Evolutionary conservation across 345 rosid species (phyloP).

Genomic region (Euphorbia peplus): DNA sequence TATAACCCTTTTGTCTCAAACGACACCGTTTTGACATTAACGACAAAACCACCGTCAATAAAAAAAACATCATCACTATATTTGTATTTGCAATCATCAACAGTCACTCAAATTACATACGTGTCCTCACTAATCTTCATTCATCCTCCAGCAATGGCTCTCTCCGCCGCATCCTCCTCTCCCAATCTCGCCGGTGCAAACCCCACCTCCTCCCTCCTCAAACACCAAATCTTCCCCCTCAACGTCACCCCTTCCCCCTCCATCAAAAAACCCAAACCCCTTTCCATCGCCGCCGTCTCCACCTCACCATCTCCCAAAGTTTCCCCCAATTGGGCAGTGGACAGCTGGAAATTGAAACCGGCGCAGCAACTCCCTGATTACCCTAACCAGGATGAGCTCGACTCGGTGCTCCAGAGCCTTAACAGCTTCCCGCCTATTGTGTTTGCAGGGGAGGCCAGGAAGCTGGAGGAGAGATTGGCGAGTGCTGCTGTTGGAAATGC

Average conservation of each 20-base stretch:
- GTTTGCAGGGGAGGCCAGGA: constrained; percentile 44
- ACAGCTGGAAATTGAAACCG: constrained; percentile 35
- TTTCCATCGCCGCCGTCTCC: constrained; percentile 14
- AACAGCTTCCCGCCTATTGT: constrained; percentile 38
- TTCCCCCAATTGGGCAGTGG: constrained; percentile 29
- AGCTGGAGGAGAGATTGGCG: constrained; percentile 52
- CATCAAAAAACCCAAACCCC: constrained; percentile 10
- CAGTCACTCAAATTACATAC: background rate
- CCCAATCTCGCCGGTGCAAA: constrained; percentile 22
- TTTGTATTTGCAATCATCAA: no score
- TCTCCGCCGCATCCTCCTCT: constrained; percentile 17
- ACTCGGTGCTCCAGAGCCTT: constrained; percentile 32
- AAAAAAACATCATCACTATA: background rate
- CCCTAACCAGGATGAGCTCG: constrained; percentile 26
- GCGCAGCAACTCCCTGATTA: constrained; percentile 40
- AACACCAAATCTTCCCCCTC: constrained; percentile 7
- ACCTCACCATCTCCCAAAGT: constrained; percentile 6
- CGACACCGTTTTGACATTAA: background rate
- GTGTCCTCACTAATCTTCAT: background rate
- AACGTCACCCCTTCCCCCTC: constrained; percentile 3
- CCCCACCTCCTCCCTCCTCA: constrained; percentile 11
- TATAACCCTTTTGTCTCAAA: no score
- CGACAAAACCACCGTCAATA: background rate
- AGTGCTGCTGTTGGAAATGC: constrained; percentile 56
- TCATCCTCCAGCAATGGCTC: constrained; percentile 4